Evolutionary conservation across 768 basidiomycete genomes (phyloP).

Genomic region (Kondoa subrosea): DNA sequence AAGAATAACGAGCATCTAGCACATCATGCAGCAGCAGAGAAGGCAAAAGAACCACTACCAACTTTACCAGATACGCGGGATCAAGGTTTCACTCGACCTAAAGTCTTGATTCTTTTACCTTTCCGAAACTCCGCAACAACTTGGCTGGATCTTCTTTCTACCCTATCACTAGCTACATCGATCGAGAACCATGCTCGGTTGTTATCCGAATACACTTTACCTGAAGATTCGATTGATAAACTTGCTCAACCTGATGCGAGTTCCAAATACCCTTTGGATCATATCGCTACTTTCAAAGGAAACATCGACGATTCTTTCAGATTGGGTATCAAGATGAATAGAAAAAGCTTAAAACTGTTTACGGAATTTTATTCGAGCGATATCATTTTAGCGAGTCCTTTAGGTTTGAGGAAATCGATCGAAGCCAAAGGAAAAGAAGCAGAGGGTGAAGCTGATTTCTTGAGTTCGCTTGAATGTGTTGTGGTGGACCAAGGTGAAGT

Average conservation of each 20-base stretch:
- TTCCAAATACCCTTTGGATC: conserved; percentile 65
- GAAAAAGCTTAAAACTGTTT: conserved; percentile 81
- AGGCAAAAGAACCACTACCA: conserved; percentile 44
- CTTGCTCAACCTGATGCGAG: conserved; percentile 39
- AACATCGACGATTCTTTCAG: conserved; percentile 92
- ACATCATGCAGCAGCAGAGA: conserved; percentile 43
- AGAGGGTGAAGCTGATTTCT: conserved; percentile 77
- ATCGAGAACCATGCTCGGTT: conserved; percentile 75
- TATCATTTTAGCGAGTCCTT: conserved; percentile 77
- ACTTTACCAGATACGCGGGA: conserved; percentile 53
- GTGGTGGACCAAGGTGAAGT: conserved; percentile 86
- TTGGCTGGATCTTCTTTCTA: conserved; percentile 62
- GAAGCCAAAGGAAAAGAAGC: conserved; percentile 94
- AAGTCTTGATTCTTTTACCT: conserved; percentile 75
- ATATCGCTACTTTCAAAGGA: conserved; percentile 85
- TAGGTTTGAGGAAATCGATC: conserved; percentile 74
- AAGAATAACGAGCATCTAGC: conserved; percentile 90
- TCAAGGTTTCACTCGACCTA: conserved; percentile 94
- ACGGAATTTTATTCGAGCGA: conserved; percentile 80
- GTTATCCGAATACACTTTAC: conserved; percentile 61
- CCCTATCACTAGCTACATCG: conserved; percentile 47
- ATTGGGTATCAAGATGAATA: conserved; percentile 77
- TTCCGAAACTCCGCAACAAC: conserved; percentile 73
- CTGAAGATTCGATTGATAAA: conserved; percentile 62
- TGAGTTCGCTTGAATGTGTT: conserved; percentile 79